Percentiles rank a stretch among this genome's conserved stretches.
phyloP scores from a whole-genome alignment of 2,329 filamentous ascomycete genomes.

The Fusarium sp. region DNA sequence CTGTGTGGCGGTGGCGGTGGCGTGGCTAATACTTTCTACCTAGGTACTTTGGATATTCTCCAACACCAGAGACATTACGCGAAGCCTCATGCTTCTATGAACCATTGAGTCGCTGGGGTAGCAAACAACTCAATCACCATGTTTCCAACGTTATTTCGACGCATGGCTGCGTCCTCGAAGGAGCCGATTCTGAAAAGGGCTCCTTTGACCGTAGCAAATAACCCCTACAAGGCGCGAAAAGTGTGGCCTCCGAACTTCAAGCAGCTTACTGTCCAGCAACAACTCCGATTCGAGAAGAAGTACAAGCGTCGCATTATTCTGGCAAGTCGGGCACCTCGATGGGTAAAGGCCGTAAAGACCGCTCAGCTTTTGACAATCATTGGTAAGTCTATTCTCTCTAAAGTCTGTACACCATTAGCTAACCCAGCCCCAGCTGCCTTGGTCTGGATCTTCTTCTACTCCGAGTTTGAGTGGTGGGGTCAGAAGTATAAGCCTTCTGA shows the following conservation, averaged over 20 bases:
- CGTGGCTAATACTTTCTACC: conserved; percentile 39
- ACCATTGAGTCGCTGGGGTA: conserved; percentile 27
- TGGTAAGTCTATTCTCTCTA: conserved; percentile 56
- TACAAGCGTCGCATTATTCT: conserved; percentile 79
- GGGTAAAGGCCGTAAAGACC: conserved; percentile 76
- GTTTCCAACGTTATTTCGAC: conserved; percentile 55
- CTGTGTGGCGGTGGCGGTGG: conserved; percentile 49
- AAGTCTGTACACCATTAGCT: conserved; percentile 13
- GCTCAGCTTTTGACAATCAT: conserved; percentile 73
- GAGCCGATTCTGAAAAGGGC: conserved; percentile 47
- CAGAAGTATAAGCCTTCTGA: conserved; percentile 59
- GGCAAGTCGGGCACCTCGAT: conserved; percentile 72
- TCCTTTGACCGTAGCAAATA: conserved; percentile 61
- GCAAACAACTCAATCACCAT: conserved; percentile 43
- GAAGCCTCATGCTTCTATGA: conserved; percentile 19
- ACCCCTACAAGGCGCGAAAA: conserved; percentile 77
- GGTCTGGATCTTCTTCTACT: conserved; percentile 59
- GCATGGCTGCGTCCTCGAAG: conserved; percentile 54
- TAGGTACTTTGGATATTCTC: conserved; percentile 19
- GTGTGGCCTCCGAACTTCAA: conserved; percentile 85
- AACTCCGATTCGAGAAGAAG: conserved; percentile 84
- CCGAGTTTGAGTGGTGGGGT: conserved; percentile 63
- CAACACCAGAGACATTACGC: conserved; percentile 17
- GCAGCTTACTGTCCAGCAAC: conserved; percentile 77
- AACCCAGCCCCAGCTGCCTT: conserved; percentile 52